Evolutionary conservation across 345 rosid genomes (phyloP).

Genomic region (Erodium maritimum): DNA sequence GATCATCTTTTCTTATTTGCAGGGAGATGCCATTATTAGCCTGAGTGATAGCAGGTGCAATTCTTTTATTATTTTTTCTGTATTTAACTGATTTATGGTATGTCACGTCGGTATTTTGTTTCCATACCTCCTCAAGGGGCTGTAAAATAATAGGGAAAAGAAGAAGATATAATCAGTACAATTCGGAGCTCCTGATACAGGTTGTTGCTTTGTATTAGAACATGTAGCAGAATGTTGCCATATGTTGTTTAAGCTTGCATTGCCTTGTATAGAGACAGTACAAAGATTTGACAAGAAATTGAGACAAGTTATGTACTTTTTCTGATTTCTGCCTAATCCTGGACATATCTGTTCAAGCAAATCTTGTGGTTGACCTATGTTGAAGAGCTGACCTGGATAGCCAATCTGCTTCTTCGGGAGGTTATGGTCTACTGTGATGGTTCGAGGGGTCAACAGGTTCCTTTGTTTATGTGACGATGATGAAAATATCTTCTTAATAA

Average conservation of each 20-base stretch:
- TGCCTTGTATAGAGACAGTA: not conserved
- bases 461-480: too few species aligned
- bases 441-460: too few species aligned
- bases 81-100: conserved; percentile 36
- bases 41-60: conserved; percentile 17
- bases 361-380: too few species aligned
- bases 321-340: too few species aligned
- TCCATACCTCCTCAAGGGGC: conserved; percentile 18
- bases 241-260: not conserved
- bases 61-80: conserved; percentile 49
- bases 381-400: too few species aligned
- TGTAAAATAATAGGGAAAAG: conserved; percentile 37
- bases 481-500: too few species aligned
- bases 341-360: too few species aligned
- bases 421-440: too few species aligned
- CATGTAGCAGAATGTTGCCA: conserved; percentile 9
- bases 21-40: conserved; percentile 19
- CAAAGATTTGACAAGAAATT: not conserved
- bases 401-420: too few species aligned
- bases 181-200: conserved; percentile 10
- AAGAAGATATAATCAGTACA: conserved; percentile 5
- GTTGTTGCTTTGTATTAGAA: conserved; percentile 19
- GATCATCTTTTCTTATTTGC: conserved; percentile 12
- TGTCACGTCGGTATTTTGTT: conserved; percentile 20
- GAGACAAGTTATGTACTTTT: too few species aligned